Evolutionary conservation across 192 early-diverging fungal species (phyloP).

Genomic region (Nowakowskiella sp.): DNA sequence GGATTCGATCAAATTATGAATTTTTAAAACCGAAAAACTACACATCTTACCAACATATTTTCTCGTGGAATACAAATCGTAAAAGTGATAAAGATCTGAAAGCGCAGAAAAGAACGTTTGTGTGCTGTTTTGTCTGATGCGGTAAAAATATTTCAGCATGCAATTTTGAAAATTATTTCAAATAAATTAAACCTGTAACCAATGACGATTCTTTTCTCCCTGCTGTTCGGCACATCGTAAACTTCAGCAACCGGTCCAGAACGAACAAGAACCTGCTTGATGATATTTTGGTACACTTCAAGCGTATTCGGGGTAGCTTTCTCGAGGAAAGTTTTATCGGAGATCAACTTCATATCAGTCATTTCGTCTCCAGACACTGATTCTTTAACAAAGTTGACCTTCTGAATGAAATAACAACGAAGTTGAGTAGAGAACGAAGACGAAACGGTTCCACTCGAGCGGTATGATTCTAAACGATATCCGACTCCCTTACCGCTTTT

Average conservation of each 20-base stretch:
- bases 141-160: too few relatives aligned
- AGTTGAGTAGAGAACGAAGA: slow-evolving; percentile 76
- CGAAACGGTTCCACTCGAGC: slow-evolving; percentile 88
- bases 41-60: slow-evolving; percentile 77
- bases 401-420: slow-evolving; percentile 89
- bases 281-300: slow-evolving; percentile 78
- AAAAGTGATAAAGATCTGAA: slow-evolving; percentile 98
- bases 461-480: slow-evolving; percentile 91
- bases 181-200: slow-evolving; percentile 42
- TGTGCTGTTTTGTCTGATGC: slow-evolving; percentile 80
- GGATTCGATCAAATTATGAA: slow-evolving; percentile 8
- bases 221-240: slow-evolving; percentile 76
- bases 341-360: slow-evolving; percentile 71
- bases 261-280: slow-evolving; percentile 73
- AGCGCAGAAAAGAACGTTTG: slow-evolving; percentile 88
- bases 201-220: slow-evolving; percentile 87
- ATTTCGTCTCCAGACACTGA: slow-evolving; percentile 62
- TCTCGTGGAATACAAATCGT: slow-evolving; percentile 87
- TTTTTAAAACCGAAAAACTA: neutral
- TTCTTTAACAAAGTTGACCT: slow-evolving; percentile 84
- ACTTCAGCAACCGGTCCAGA: slow-evolving; percentile 94
- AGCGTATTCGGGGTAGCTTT: slow-evolving; percentile 90
- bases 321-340: slow-evolving; percentile 87
- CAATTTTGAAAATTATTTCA: slow-evolving; percentile 1
- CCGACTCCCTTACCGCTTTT: slow-evolving; percentile 54